A percentile compares a stretch with the other conserved stretches of the same genome.
Evolutionary conservation across 768 basidiomycete genomes (phyloP).

Genomic region (Lactifluus hygrophoroides): DNA sequence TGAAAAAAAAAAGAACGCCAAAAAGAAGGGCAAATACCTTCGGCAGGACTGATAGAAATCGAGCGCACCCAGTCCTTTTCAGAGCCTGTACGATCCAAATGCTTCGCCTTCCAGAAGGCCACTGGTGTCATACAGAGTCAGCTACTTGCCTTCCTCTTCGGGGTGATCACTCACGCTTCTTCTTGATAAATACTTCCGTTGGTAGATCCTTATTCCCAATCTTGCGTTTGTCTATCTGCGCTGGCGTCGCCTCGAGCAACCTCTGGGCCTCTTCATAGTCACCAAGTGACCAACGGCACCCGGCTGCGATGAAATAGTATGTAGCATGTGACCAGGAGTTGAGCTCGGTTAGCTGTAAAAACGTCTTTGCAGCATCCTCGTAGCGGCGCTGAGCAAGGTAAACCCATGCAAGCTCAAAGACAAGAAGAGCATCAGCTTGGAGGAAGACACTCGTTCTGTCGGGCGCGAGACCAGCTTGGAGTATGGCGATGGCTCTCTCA

Average conservation of each 20-base stretch:
- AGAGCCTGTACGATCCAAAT: conserved; percentile 44
- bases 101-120: conserved; percentile 66
- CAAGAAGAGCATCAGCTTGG: conserved; percentile 65
- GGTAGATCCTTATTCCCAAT: conserved; percentile 61
- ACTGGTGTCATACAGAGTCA: conserved; percentile 34
- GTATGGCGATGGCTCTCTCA: conserved; percentile 52
- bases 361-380: conserved; percentile 57
- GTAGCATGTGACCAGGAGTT: conserved; percentile 75
- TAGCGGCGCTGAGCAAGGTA: conserved; percentile 56
- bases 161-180: conserved; percentile 47
- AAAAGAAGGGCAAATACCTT: conserved; percentile 38
- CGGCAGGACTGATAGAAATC: conserved; percentile 60
- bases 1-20: not conserved
- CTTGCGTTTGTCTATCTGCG: conserved; percentile 49
- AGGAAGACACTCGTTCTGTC: conserved; percentile 48
- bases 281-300: conserved; percentile 54
- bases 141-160: not conserved
- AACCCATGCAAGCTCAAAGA: conserved; percentile 76
- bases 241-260: conserved; percentile 55
- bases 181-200: conserved; percentile 69
- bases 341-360: conserved; percentile 52
- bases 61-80: conserved; percentile 42
- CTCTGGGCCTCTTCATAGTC: conserved; percentile 50
- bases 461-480: conserved; percentile 49
- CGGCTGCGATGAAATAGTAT: conserved; percentile 72